phyloP scores from a whole-genome alignment of 441 rosid species.

The Erysimum cheiri region DNA sequence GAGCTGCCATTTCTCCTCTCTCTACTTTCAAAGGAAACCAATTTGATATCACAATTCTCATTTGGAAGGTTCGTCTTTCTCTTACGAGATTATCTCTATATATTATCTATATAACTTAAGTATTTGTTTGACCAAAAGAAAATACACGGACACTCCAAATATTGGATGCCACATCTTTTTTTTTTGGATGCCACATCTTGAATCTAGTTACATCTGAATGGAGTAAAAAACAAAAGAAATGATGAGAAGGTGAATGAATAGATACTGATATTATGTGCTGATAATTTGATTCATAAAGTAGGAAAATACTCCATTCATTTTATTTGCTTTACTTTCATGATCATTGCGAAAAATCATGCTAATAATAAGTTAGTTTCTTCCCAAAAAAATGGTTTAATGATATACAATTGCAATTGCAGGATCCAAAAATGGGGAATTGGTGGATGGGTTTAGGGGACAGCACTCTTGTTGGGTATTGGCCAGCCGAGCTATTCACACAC shows the following conservation, averaged over 20 bases:
- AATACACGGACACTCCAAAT: neutral
- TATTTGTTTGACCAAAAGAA: no score
- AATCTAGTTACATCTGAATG: neutral
- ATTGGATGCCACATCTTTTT: neutral
- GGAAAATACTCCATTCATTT: no score
- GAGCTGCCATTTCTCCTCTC: conserved; percentile 77
- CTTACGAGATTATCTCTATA: neutral
- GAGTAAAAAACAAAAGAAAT: neutral
- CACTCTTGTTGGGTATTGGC: conserved; percentile 76
- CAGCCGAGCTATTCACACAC: conserved; percentile 75
- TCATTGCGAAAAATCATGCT: neutral
- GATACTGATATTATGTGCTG: no score
- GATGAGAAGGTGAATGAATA: neutral
- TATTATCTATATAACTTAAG: neutral
- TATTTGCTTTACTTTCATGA: neutral
- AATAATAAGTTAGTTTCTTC: neutral
- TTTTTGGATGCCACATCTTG: no score
- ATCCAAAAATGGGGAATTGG: conserved; percentile 74
- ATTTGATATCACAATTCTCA: conserved; percentile 68
- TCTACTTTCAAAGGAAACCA: conserved; percentile 55
- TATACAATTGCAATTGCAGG: conserved; percentile 42
- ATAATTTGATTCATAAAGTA: no score
- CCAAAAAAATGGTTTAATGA: neutral
- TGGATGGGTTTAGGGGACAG: conserved; percentile 80
- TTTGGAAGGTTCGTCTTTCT: conserved; percentile 61